Evolutionary conservation across 176 grass and related monocot species (phyloP).

Genomic region (Poa annua): DNA sequence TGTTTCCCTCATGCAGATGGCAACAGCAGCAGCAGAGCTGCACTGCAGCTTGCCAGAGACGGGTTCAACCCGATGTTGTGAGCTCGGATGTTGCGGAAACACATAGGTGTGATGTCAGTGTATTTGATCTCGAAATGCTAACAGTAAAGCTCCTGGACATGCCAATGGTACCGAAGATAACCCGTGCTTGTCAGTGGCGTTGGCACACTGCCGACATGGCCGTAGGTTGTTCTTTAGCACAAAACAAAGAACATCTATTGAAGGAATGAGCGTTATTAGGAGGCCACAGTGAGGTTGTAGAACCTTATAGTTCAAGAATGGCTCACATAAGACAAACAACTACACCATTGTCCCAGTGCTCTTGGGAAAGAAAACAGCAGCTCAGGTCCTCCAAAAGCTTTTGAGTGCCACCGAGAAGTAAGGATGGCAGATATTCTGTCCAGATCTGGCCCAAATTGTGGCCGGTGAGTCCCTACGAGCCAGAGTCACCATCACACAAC

Average conservation of each 20-base stretch:
- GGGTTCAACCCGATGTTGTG: background rate
- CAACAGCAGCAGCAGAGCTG: background rate
- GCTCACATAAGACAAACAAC: background rate
- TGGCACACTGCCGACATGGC: background rate
- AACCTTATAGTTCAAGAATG: background rate
- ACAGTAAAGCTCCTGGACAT: slow-evolving; percentile 22
- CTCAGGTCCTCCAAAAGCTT: no score
- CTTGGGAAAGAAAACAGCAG: no score
- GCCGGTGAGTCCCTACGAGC: no score
- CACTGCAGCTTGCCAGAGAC: background rate
- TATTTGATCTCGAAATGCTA: slow-evolving; percentile 1
- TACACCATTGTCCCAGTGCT: background rate
- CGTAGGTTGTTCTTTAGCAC: background rate
- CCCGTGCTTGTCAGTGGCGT: background rate
- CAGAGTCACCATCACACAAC: no score
- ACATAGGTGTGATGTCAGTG: background rate
- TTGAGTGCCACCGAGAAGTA: no score
- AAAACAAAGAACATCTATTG: background rate
- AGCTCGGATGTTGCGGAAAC: background rate
- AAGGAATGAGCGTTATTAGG: background rate
- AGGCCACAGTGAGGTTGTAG: background rate
- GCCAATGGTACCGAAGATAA: slow-evolving; percentile 5
- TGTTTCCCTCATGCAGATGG: slow-evolving; percentile 14
- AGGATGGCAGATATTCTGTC: no score
- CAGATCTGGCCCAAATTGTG: no score